These are phyloP conservation scores for Calonectria pteridis DNA, from an alignment of 2,329 filamentous ascomycete species.

Conservation along the genomic window DNA sequence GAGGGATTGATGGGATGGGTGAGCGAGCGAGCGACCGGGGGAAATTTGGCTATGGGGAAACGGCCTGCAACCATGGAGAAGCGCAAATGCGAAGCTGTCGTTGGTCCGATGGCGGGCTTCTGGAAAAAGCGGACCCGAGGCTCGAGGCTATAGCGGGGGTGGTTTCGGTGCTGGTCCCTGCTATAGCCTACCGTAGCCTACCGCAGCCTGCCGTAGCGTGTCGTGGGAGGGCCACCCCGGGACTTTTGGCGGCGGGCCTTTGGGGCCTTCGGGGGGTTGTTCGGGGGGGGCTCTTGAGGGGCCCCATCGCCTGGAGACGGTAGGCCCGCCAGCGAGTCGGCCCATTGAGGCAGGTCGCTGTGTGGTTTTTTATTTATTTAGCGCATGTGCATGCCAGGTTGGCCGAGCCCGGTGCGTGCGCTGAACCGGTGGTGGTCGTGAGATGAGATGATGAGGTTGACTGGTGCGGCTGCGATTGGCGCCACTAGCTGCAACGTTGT, in stretches of 20 bases:
- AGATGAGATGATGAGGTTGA: not conserved
- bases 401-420: not conserved
- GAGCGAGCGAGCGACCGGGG: slow-evolving; percentile 27
- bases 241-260: slow-evolving; percentile 19
- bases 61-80: slow-evolving; percentile 7
- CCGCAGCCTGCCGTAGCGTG: slow-evolving; percentile 7
- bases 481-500: slow-evolving; percentile 3
- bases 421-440: not conserved
- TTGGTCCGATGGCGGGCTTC: slow-evolving; percentile 39
- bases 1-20: slow-evolving; percentile 2
- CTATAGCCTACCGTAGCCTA: not conserved
- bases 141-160: slow-evolving; percentile 15
- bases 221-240: not conserved
- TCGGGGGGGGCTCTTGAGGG: not conserved
- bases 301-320: not conserved
- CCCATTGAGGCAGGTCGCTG: slow-evolving; percentile 42
- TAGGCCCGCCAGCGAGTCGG: slow-evolving; percentile 3
- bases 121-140: slow-evolving; percentile 42
- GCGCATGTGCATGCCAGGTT: slow-evolving; percentile 10
- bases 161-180: slow-evolving; percentile 8
- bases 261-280: not conserved
- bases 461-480: not conserved
- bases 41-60: slow-evolving; percentile 25
- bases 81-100: slow-evolving; percentile 11
- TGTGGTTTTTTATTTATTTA: slow-evolving; percentile 6